Percentiles rank a stretch among this genome's conserved stretches.
Evolutionary conservation across 2,329 filamentous ascomycete species (phyloP).

Genomic region (Triangularia setosa): DNA sequence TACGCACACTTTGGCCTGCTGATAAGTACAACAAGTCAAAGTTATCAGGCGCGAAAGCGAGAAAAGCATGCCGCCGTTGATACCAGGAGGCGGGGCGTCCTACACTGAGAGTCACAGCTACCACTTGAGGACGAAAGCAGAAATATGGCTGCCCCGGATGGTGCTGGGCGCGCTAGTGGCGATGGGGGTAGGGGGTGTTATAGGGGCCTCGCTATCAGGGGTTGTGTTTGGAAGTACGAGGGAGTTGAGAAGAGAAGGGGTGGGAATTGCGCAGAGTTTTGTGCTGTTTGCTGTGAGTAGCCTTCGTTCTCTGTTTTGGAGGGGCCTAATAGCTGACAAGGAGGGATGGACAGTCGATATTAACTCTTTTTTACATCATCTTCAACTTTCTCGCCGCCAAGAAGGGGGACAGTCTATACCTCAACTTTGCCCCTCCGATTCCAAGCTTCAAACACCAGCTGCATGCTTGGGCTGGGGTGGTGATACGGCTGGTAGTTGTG

Average conservation of each 20-base stretch:
- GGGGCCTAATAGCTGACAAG: neutral
- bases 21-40: no score
- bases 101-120: constrained; percentile 13
- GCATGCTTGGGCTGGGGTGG: constrained; percentile 30
- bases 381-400: constrained; percentile 30
- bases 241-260: constrained; percentile 5
- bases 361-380: constrained; percentile 31
- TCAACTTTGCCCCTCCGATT: constrained; percentile 19
- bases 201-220: constrained; percentile 14
- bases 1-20: neutral
- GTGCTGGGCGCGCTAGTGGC: constrained; percentile 8
- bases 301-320: neutral
- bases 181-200: constrained; percentile 4
- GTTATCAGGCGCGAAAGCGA: neutral
- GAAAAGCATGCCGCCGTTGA: neutral
- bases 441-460: constrained; percentile 29
- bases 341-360: constrained; percentile 24
- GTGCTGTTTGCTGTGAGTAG: constrained; percentile 18
- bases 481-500: constrained; percentile 27
- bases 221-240: constrained; percentile 11
- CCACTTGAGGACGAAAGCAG: neutral
- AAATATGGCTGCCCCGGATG: constrained; percentile 12
- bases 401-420: constrained; percentile 23
- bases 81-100: neutral
- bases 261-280: constrained; percentile 19